Evolutionary conservation across 75 land plant genomes (phyloP), one percentile per base, ranked within the genome.

Genomic region (Gnetum montanum): DNA sequence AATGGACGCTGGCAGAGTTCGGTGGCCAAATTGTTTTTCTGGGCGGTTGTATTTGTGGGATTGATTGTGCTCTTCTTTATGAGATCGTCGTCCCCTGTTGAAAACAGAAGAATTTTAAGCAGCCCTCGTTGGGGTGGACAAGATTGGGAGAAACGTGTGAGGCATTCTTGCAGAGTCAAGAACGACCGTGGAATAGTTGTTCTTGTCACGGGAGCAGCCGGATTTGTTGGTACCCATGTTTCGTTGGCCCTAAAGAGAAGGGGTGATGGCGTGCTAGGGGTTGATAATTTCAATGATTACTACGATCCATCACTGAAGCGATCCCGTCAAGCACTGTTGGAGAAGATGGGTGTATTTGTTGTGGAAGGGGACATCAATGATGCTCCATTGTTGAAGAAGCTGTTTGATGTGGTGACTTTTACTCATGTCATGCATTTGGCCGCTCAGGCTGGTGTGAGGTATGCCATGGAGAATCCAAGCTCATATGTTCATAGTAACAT

Each of bases 161-260:
- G 78, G 34, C 70, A 65, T 37, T 75, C 74, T 29, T 43, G 69
- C 46, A 67, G 62, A 1, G 63, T 75, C 0, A 72, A 62, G 28
- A 68, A 34, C 37, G 67, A 68, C 22, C 29, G 43, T 34, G 49
- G 56, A 38, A n/a, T 69, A 43, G 48, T 75, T 5, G 88, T 84
- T n/a, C 61, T 84, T 24, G 88, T 84, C 10, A 84, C 88, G 0
- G 88, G 88, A 2, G 88, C 88, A 5, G 88, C 78, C 0, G 88
- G 88, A 2, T 71, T 71, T 34, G 74, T 68, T 10, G 74, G 74
- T 3, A 59, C 56, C 16, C 36, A 76, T 70, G 75, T 69, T 0
- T 76, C 88, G 18, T 47, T 72, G 13, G 75, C 81, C 6, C 65
- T 84, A 43, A 81, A 80, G 56, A 60, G 75, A 31, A 71, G 88